Percentiles rank a stretch among this genome's conserved stretches.
These are phyloP conservation scores for Jaapia argillacea DNA, from an alignment of 768 basidiomycete species.

Conservation along the genomic window DNA sequence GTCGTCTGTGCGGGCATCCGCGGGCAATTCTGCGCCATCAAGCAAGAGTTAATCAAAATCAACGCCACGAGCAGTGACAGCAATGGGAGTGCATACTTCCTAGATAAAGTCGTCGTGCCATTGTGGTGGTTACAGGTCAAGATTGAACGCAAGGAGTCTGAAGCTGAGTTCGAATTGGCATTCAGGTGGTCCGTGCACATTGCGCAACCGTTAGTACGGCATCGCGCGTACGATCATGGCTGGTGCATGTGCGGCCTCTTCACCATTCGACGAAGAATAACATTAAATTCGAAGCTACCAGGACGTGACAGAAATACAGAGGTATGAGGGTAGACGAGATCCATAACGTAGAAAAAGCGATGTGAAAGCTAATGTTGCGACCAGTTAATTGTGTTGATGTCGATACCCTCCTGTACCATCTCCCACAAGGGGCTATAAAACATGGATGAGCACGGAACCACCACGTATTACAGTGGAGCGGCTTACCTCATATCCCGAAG, in stretches of 20 bases:
- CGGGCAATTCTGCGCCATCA: slow-evolving; percentile 53
- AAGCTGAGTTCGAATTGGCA: neutral
- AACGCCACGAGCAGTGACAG: slow-evolving; percentile 1
- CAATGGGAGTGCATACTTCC: slow-evolving; percentile 47
- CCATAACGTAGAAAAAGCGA: neutral
- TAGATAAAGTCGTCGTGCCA: slow-evolving; percentile 81
- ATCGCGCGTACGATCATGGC: no score
- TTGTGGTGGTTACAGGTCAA: slow-evolving; percentile 26
- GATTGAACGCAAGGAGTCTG: neutral
- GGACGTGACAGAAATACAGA: neutral
- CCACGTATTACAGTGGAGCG: neutral
- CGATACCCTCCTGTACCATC: slow-evolving; percentile 99
- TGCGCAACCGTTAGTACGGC: no score
- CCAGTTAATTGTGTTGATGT: slow-evolving; percentile 93
- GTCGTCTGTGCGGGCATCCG: slow-evolving; percentile 76
- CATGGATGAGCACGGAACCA: slow-evolving; percentile 1
- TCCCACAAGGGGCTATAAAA: slow-evolving; percentile 84
- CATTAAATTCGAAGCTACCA: no score
- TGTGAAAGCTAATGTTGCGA: slow-evolving; percentile 40
- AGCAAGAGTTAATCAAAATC: slow-evolving; percentile 5
- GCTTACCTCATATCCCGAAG: slow-evolving; percentile 88
- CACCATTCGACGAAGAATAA: no score
- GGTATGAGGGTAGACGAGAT: neutral
- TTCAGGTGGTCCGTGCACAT: neutral
- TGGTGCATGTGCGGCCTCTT: no score